Evolutionary conservation across 306 rosid genomes (phyloP).

Genomic region (Fagus crenata): DNA sequence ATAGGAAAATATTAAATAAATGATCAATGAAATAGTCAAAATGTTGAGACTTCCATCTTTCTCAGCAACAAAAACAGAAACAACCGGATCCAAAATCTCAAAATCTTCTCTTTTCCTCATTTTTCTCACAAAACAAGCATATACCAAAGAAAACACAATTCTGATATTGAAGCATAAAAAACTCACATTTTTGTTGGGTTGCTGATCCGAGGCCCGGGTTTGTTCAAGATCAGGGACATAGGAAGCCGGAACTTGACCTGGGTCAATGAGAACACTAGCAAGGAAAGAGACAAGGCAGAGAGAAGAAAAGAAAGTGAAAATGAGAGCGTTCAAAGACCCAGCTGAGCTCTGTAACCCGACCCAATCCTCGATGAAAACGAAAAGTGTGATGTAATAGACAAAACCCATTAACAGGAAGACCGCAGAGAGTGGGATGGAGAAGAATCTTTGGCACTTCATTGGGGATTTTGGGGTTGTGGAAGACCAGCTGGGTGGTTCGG

Average conservation of each 20-base stretch:
- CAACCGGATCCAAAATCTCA: background rate
- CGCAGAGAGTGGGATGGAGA: constrained; percentile 53
- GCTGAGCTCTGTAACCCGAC: constrained; percentile 59
- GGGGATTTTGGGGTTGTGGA: background rate
- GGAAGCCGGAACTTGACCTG: constrained; percentile 75
- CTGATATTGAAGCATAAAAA: background rate
- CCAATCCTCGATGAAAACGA: constrained; percentile 75
- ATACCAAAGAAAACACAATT: background rate
- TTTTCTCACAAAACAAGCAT: constrained; percentile 22
- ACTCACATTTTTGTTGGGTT: constrained; percentile 53
- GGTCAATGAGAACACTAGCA: constrained; percentile 66
- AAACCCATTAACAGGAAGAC: constrained; percentile 52
- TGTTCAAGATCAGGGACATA: constrained; percentile 77
- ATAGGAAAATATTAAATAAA: background rate
- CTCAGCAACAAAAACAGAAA: constrained; percentile 22
- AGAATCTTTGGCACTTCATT: constrained; percentile 48
- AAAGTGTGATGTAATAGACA: constrained; percentile 59
- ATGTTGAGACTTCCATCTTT: background rate
- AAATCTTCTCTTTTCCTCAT: background rate
- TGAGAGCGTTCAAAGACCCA: constrained; percentile 55
- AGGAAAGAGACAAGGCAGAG: constrained; percentile 68
- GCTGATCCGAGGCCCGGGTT: constrained; percentile 33
- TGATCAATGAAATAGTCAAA: background rate
- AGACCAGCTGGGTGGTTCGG: background rate
- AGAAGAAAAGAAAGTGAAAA: constrained; percentile 55